Evolutionary conservation across 345 rosid species (phyloP).

Genomic region (thale cress (Arabidopsis thaliana)): DNA sequence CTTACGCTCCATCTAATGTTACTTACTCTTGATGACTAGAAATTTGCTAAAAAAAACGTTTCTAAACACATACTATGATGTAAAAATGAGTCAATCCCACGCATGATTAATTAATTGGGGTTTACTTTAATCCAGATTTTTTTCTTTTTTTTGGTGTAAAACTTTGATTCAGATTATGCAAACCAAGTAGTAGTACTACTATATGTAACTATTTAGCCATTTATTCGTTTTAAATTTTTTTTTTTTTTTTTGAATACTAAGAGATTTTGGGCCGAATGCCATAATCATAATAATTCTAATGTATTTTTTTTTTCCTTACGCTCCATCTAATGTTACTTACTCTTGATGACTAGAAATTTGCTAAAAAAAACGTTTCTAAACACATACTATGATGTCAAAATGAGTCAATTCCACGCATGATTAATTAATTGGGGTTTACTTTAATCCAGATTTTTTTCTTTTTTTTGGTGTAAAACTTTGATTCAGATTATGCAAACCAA

Average conservation of each 20-base stretch:
- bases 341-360: neutral
- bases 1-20: too few relatives aligned
- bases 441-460: too few relatives aligned
- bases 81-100: conserved; percentile 22
- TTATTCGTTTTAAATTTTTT: too few relatives aligned
- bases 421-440: neutral
- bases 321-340: too few relatives aligned
- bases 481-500: neutral
- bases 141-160: too few relatives aligned
- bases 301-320: too few relatives aligned
- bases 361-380: conserved; percentile 4
- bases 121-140: neutral
- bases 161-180: too few relatives aligned
- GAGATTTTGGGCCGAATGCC: too few relatives aligned
- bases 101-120: conserved; percentile 1
- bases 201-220: neutral
- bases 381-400: neutral
- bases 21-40: neutral
- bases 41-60: conserved; percentile 6
- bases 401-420: conserved; percentile 18
- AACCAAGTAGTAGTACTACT: too few relatives aligned
- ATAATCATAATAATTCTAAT: too few relatives aligned
- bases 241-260: too few relatives aligned
- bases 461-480: too few relatives aligned
- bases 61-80: neutral